A percentile compares a stretch with the other conserved stretches of the same genome.
Evolutionary conservation across 441 rosid species (phyloP).

Genomic region (Eruca vesicaria): DNA sequence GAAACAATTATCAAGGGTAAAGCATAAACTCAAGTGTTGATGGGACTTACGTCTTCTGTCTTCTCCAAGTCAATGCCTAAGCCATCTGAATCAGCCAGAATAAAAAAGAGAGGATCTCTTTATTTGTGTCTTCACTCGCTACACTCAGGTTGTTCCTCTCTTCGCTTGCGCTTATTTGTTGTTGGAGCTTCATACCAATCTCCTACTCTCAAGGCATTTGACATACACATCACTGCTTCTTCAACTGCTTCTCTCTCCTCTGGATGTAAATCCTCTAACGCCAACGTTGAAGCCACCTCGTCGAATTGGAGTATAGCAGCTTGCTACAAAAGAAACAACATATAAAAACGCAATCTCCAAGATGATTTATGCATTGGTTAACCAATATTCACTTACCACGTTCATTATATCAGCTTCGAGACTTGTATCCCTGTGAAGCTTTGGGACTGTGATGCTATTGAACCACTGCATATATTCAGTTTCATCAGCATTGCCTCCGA

Average conservation of each 20-base stretch:
- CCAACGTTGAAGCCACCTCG: slow-evolving; percentile 36
- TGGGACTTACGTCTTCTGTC: slow-evolving; percentile 17
- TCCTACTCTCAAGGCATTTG: slow-evolving; percentile 38
- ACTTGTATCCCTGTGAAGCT: slow-evolving; percentile 40
- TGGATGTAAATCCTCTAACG: slow-evolving; percentile 35
- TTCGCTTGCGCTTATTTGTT: slow-evolving; percentile 31
- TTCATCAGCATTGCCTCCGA: slow-evolving; percentile 29
- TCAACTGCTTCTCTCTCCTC: slow-evolving; percentile 37
- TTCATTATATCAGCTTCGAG: slow-evolving; percentile 40
- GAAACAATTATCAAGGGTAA: not conserved
- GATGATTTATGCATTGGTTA: not conserved
- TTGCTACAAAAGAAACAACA: slow-evolving; percentile 31
- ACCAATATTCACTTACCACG: slow-evolving; percentile 31
- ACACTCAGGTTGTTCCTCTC: slow-evolving; percentile 35
- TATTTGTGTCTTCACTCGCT: slow-evolving; percentile 25
- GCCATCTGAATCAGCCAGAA: not conserved
- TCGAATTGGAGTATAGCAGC: slow-evolving; percentile 40
- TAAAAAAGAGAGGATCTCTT: not conserved
- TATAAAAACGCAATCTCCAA: not conserved
- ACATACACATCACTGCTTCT: slow-evolving; percentile 37
- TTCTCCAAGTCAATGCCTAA: not conserved
- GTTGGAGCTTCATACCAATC: slow-evolving; percentile 36
- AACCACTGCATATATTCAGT: slow-evolving; percentile 39
- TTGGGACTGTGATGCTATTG: slow-evolving; percentile 37
- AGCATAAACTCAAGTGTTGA: slow-evolving; percentile 6